phyloP scores from a whole-genome alignment of 2,329 filamentous ascomycete species.

The Dothidotthia symphoricarpi region DNA sequence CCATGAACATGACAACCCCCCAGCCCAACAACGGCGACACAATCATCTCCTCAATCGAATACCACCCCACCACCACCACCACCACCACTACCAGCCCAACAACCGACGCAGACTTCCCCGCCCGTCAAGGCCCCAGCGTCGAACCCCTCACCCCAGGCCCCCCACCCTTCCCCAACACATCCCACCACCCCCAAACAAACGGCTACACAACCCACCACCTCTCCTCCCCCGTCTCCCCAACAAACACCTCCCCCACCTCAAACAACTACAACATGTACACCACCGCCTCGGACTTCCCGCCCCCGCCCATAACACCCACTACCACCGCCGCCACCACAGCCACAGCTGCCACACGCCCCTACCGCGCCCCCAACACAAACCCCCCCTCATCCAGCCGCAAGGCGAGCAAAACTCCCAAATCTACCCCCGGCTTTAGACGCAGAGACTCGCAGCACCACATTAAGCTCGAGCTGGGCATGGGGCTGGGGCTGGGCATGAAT shows the following conservation, averaged over 20 bases:
- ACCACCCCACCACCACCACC: constrained; percentile 14
- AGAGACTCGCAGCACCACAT: constrained; percentile 27
- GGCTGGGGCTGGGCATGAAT: constrained; percentile 14
- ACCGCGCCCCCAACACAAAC: constrained; percentile 9
- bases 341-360: constrained; percentile 4
- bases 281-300: constrained; percentile 22
- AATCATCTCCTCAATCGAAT: constrained; percentile 38
- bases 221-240: constrained; percentile 24
- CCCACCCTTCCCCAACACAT: constrained; percentile 7
- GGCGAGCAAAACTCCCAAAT: constrained; percentile 32
- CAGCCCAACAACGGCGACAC: constrained; percentile 24
- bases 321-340: constrained; percentile 3
- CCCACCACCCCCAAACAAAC: constrained; percentile 11
- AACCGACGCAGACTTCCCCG: constrained; percentile 14
- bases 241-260: constrained; percentile 14
- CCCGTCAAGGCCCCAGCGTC: constrained; percentile 18
- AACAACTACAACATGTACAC: constrained; percentile 26
- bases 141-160: constrained; percentile 31
- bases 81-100: constrained; percentile 14
- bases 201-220: constrained; percentile 11
- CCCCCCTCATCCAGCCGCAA: constrained; percentile 16
- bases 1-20: constrained; percentile 12
- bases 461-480: constrained; percentile 25
- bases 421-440: constrained; percentile 22
- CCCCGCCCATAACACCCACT: constrained; percentile 17